phyloP scores from a whole-genome alignment of 2,329 filamentous ascomycete species.

The Calonectria pseudoturangicola region DNA sequence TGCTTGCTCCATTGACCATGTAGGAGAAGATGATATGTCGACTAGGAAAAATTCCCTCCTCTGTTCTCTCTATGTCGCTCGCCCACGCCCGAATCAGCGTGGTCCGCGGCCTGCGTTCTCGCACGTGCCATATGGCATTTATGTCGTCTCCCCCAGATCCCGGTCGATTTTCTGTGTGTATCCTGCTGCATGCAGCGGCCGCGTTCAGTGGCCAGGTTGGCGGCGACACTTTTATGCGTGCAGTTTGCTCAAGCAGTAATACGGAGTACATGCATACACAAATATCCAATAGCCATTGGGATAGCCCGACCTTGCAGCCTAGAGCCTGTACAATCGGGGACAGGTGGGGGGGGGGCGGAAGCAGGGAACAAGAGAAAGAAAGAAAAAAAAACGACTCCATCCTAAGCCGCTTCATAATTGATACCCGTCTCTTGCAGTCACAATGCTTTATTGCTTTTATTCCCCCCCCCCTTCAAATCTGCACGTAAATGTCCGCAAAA shows the following conservation, averaged over 20 bases:
- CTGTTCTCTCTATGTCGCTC: slow-evolving; percentile 19
- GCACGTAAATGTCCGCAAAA: slow-evolving; percentile 17
- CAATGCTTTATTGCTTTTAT: background rate
- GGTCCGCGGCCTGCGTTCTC: slow-evolving; percentile 44
- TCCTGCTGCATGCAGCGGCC: slow-evolving; percentile 34
- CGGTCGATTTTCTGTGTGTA: slow-evolving; percentile 16
- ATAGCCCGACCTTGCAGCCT: slow-evolving; percentile 14
- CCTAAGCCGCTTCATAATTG: slow-evolving; percentile 13
- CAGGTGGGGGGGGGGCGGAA: slow-evolving; percentile 8
- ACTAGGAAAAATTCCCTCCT: slow-evolving; percentile 10
- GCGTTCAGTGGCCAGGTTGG: slow-evolving; percentile 35
- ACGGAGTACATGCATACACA: slow-evolving; percentile 24
- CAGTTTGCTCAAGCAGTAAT: slow-evolving; percentile 27
- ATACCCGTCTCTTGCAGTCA: background rate
- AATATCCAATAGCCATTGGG: slow-evolving; percentile 6
- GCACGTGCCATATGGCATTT: slow-evolving; percentile 50
- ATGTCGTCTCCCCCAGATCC: slow-evolving; percentile 33
- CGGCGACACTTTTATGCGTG: slow-evolving; percentile 15
- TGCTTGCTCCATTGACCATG: background rate
- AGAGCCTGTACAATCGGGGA: slow-evolving; percentile 22
- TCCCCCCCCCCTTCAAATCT: background rate
- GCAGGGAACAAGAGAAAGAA: background rate
- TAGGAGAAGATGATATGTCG: slow-evolving; percentile 17
- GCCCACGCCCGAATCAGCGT: slow-evolving; percentile 14
- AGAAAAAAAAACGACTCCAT: slow-evolving; percentile 19